These are phyloP conservation scores for Cladosporium austrohemisphaericum DNA, from an alignment of 2,329 filamentous ascomycete species.

Conservation along the genomic window DNA sequence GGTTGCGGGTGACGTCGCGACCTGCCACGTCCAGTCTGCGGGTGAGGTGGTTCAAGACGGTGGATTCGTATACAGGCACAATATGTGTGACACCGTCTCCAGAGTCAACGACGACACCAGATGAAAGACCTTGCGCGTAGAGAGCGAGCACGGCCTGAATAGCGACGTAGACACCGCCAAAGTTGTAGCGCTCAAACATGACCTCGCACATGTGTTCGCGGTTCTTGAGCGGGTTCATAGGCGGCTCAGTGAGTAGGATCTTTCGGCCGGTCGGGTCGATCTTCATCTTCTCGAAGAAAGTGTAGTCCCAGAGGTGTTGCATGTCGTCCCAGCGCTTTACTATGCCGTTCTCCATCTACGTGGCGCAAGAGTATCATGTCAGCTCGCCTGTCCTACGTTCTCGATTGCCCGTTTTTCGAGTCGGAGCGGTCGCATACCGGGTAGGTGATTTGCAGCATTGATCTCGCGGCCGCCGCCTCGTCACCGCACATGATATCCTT, in stretches of 20 bases:
- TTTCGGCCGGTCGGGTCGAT: conserved; percentile 88
- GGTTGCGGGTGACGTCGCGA: conserved; percentile 94
- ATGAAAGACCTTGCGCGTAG: conserved; percentile 81
- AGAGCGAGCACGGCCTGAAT: conserved; percentile 95
- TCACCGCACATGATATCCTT: conserved; percentile 99
- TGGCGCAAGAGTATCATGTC: background rate
- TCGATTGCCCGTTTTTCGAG: background rate
- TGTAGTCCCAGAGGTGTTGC: conserved; percentile 99
- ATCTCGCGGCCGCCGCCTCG: conserved; percentile 90
- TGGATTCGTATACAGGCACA: conserved; percentile 96
- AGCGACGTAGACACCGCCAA: conserved; percentile 95
- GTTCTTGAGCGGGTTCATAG: conserved; percentile 96
- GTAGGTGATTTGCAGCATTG: conserved; percentile 97
- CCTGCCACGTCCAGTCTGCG: conserved; percentile 91
- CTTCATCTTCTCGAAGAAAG: conserved; percentile 95
- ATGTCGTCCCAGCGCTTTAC: conserved; percentile 99
- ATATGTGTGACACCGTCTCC: conserved; percentile 98
- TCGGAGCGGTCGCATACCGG: conserved; percentile 55
- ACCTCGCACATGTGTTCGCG: conserved; percentile 97
- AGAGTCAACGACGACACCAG: conserved; percentile 97
- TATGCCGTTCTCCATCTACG: conserved; percentile 96
- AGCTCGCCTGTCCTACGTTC: conserved; percentile 17
- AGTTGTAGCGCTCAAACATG: conserved; percentile 97
- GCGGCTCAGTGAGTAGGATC: conserved; percentile 94
- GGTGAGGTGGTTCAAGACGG: conserved; percentile 95